These are phyloP conservation scores for Hypoxylon sp. DNA, from an alignment of 2,329 filamentous ascomycete species.

Conservation along the genomic window DNA sequence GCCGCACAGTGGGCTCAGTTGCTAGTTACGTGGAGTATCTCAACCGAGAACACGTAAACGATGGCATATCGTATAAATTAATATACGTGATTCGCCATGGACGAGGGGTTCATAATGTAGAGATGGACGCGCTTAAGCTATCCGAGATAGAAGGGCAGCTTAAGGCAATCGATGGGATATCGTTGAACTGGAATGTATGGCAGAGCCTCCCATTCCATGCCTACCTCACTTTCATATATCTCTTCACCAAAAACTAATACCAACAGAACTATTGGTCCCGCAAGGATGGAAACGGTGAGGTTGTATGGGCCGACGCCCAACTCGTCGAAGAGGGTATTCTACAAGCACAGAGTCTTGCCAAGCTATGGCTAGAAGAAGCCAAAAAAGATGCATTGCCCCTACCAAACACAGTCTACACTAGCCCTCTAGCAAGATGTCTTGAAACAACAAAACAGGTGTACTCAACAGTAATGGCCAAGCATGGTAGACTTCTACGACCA, in stretches of 20 bases:
- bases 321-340: conserved; percentile 31
- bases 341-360: conserved; percentile 24
- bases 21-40: conserved; percentile 23
- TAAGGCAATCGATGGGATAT: conserved; percentile 20
- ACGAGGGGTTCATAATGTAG: conserved; percentile 34
- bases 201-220: neutral
- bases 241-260: neutral
- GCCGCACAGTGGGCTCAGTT: conserved; percentile 27
- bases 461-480: neutral
- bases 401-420: conserved; percentile 38
- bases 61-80: conserved; percentile 37
- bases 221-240: neutral
- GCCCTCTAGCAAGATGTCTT: conserved; percentile 39
- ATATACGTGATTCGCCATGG: conserved; percentile 40
- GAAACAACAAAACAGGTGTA: conserved; percentile 41
- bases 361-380: conserved; percentile 27
- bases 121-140: conserved; percentile 35
- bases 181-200: conserved; percentile 25
- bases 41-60: conserved; percentile 9
- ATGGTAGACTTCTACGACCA: conserved; percentile 24
- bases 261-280: conserved; percentile 36
- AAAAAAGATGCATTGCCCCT: conserved; percentile 28
- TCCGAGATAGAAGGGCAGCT: conserved; percentile 14
- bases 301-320: conserved; percentile 35
- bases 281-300: conserved; percentile 34